Conservation (phyloP, 306 rosid species). For the Astragalus glycyphyllos region DNA sequence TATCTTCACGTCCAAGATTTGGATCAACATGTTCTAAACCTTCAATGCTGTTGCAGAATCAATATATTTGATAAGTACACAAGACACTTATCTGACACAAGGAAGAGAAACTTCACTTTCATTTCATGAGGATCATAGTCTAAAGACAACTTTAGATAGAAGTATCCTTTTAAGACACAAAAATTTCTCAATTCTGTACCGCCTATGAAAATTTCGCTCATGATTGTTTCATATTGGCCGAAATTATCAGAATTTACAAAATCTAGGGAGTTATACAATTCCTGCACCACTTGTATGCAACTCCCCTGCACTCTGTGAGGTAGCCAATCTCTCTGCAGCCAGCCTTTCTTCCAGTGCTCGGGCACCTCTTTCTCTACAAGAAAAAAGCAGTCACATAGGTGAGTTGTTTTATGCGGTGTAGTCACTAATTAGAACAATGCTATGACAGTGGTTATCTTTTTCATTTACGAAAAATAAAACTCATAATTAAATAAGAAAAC, state of each 20-base stretch:
- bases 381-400: constrained; percentile 33
- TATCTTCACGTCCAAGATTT: neutral
- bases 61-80: constrained; percentile 26
- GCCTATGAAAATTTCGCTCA: constrained; percentile 33
- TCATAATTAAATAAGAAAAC: constrained; percentile 2
- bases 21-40: constrained; percentile 8
- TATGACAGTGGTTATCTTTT: neutral
- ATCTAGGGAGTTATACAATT: constrained; percentile 56
- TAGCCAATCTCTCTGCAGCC: constrained; percentile 80
- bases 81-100: constrained; percentile 25
- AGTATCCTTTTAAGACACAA: constrained; percentile 19
- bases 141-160: constrained; percentile 47
- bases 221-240: constrained; percentile 35
- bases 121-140: constrained; percentile 38
- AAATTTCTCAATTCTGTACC: constrained; percentile 40
- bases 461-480: neutral
- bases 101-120: constrained; percentile 31
- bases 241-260: constrained; percentile 40
- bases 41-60: constrained; percentile 17
- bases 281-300: constrained; percentile 56
- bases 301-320: constrained; percentile 58
- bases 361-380: constrained; percentile 89
- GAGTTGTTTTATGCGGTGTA: constrained; percentile 28
- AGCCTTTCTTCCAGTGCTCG: constrained; percentile 94
- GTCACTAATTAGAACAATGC: constrained; percentile 6